Percentiles rank a stretch among this genome's conserved stretches.
phyloP scores from a whole-genome alignment of 352 stramenopile genomes.

The Phytophthora pisi region DNA sequence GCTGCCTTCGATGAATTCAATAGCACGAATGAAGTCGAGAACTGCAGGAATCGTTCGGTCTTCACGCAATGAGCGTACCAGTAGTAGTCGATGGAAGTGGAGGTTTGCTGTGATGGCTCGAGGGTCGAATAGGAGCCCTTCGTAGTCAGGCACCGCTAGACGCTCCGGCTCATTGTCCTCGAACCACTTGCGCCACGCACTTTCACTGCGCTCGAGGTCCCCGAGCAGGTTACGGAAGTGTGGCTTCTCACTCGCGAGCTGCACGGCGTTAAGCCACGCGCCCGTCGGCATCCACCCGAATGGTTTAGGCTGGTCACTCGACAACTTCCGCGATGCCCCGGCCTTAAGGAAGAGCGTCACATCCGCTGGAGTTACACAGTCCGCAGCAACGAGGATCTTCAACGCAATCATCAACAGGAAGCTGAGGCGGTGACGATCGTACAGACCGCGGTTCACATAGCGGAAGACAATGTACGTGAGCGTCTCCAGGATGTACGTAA shows the following conservation, averaged over 20 bases:
- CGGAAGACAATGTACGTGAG: conserved; percentile 86
- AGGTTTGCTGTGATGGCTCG: conserved; percentile 66
- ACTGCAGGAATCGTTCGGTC: conserved; percentile 79
- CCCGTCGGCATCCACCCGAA: conserved; percentile 72
- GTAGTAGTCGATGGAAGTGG: conserved; percentile 71
- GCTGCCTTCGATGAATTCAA: conserved; percentile 65
- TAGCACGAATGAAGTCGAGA: conserved; percentile 63
- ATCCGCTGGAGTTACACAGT: conserved; percentile 57
- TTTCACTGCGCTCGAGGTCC: conserved; percentile 76
- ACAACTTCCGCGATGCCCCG: conserved; percentile 64
- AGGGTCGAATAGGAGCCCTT: conserved; percentile 66
- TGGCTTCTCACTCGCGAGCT: conserved; percentile 69
- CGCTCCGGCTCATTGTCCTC: conserved; percentile 83
- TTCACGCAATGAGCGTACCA: conserved; percentile 72
- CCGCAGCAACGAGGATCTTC: conserved; percentile 77
- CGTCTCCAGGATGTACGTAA: conserved; percentile 87
- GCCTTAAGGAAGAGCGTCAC: conserved; percentile 79
- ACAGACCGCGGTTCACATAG: conserved; percentile 79
- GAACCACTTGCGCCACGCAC: conserved; percentile 74
- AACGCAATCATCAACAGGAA: conserved; percentile 75
- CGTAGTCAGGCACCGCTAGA: conserved; percentile 68
- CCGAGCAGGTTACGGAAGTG: conserved; percentile 67
- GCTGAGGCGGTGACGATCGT: conserved; percentile 75
- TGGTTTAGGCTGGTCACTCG: conserved; percentile 71
- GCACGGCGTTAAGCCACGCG: conserved; percentile 73